Evolutionary conservation across 2,329 filamentous ascomycete genomes (phyloP).

Genomic region (Talaromyces funiculosus): DNA sequence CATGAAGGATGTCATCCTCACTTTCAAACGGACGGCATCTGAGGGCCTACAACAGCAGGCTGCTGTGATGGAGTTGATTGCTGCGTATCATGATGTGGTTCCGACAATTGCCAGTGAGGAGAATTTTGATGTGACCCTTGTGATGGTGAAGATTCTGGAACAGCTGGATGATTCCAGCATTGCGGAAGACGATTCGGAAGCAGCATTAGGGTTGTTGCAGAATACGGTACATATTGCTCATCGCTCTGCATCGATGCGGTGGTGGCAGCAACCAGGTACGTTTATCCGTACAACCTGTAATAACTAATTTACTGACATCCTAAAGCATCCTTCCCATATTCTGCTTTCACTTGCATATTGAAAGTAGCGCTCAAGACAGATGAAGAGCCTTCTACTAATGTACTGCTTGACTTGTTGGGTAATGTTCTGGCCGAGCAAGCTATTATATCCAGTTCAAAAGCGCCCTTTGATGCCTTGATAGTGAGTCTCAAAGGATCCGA

Average conservation of each 20-base stretch:
- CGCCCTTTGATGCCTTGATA: conserved; percentile 34
- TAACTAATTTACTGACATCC: conserved; percentile 9
- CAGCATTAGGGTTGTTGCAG: conserved; percentile 69
- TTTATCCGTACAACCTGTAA: neutral
- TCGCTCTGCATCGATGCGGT: conserved; percentile 77
- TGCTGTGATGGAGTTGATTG: conserved; percentile 69
- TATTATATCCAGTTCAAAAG: conserved; percentile 26
- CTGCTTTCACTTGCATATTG: conserved; percentile 38
- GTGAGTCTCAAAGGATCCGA: conserved; percentile 34
- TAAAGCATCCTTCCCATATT: conserved; percentile 35
- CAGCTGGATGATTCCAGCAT: conserved; percentile 48
- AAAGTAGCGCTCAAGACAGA: conserved; percentile 31
- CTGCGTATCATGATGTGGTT: conserved; percentile 77
- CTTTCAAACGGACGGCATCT: conserved; percentile 63
- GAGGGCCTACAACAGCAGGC: conserved; percentile 71
- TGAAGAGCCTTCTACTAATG: conserved; percentile 26
- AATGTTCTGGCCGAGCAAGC: conserved; percentile 35
- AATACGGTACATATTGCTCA: conserved; percentile 75
- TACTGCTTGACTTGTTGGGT: conserved; percentile 30
- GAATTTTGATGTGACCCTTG: conserved; percentile 79
- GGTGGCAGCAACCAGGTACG: conserved; percentile 69
- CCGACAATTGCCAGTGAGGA: conserved; percentile 74
- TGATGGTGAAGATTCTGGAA: conserved; percentile 64
- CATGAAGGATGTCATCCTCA: conserved; percentile 71
- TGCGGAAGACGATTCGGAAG: conserved; percentile 47